A percentile compares a stretch with the other conserved stretches of the same genome.
These are phyloP conservation scores for Huntiella bhutanensis DNA, from an alignment of 2,329 filamentous ascomycete genomes.

Conservation along the genomic window DNA sequence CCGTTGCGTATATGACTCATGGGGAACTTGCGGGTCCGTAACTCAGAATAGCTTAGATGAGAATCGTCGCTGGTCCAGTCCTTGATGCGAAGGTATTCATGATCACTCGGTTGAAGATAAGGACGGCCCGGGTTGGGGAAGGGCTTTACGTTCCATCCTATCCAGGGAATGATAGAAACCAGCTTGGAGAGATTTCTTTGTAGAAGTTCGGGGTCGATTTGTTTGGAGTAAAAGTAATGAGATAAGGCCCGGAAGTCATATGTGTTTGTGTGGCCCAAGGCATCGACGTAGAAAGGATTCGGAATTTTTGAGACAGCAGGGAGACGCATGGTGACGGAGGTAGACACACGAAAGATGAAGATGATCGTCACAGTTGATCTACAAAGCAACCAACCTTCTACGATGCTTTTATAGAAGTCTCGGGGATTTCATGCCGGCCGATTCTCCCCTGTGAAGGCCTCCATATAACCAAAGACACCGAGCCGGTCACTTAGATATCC, in stretches of 20 bases:
- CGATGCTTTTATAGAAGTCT: too few species aligned
- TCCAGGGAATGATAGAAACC: conserved; percentile 2
- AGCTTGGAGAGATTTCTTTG: neutral
- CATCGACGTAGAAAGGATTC: neutral
- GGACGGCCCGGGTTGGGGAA: neutral
- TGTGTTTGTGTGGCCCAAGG: neutral
- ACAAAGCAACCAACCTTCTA: too few species aligned
- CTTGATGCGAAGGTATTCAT: neutral
- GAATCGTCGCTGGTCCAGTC: neutral
- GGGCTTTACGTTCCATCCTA: neutral
- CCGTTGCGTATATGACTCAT: neutral
- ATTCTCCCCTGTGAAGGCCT: too few species aligned
- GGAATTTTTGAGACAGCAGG: too few species aligned
- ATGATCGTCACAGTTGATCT: too few species aligned
- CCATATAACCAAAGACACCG: too few species aligned
- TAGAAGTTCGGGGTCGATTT: neutral
- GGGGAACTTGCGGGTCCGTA: neutral
- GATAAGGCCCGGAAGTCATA: neutral
- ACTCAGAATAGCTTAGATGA: neutral
- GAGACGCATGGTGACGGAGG: too few species aligned
- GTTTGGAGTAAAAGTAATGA: conserved; percentile 1
- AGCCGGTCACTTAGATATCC: too few species aligned
- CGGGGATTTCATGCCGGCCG: too few species aligned
- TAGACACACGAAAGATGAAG: too few species aligned
- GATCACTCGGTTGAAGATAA: neutral